Conservation (phyloP, 78 protist genomes). For the Dictyostelium intermedium region DNA sequence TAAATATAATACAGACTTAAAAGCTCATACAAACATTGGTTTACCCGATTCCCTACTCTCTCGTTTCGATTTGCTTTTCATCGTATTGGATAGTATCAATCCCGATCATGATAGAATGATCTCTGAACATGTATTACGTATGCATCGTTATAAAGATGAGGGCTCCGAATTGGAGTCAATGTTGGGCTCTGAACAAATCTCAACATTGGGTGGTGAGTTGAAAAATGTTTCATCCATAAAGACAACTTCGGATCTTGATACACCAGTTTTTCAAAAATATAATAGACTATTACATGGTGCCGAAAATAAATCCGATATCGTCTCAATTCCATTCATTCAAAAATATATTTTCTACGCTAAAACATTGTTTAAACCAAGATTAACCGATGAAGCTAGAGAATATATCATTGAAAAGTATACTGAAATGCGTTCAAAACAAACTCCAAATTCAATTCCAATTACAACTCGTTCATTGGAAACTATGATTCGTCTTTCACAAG, state of each 20-base stretch:
- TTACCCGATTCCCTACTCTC: constrained; percentile 99
- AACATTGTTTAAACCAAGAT: constrained; percentile 56
- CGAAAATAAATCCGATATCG: not conserved
- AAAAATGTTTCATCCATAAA: not conserved
- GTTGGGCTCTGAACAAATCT: constrained; percentile 33
- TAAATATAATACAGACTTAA: constrained; percentile 78
- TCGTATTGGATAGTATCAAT: constrained; percentile 86
- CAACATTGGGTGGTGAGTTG: constrained; percentile 65
- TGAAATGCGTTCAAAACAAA: constrained; percentile 60
- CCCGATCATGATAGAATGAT: constrained; percentile 86
- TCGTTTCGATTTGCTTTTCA: constrained; percentile 99
- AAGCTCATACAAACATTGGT: constrained; percentile 92
- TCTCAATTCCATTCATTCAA: constrained; percentile 81
- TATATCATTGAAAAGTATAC: constrained; percentile 21
- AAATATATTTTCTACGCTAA: constrained; percentile 87
- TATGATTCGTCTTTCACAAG: constrained; percentile 96
- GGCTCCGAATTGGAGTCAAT: constrained; percentile 4
- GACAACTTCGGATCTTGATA: constrained; percentile 1
- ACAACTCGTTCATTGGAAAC: constrained; percentile 99
- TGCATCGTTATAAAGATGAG: constrained; percentile 86
- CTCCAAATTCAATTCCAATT: constrained; percentile 89
- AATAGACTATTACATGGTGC: constrained; percentile 60
- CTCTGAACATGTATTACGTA: constrained; percentile 91
- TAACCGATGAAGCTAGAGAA: constrained; percentile 74
- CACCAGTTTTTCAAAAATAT: constrained; percentile 67